Base-by-base conservation (phyloP, 2,329 filamentous ascomycete species). In the Xylariaceae sp. region DNA sequence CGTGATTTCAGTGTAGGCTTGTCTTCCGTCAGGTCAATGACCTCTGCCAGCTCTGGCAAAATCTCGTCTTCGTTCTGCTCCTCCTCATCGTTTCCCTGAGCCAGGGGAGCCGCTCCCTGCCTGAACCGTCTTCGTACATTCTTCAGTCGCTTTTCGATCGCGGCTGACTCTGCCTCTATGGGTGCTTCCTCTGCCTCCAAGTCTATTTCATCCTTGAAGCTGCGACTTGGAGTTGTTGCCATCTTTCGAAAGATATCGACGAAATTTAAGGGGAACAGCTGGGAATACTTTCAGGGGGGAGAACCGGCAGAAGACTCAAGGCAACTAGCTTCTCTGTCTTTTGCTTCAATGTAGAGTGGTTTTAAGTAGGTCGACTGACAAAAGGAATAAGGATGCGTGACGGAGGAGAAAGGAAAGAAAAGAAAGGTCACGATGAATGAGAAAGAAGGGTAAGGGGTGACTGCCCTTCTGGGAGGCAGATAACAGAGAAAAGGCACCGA, bases 21-120 rank as follows among this genome's bases (percentile, higher is more conserved):
- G 9, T 60, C 54, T 7, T 34, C 51, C 4, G 68, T 70, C 18
- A 71, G 51, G 56, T 71, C 69, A 42, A 71, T 68, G 2, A 71
- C 53, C 11, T 67, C 61, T 17, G 58, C 59, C 10, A 71, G 59
- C 2, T 57, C 65, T 1, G 59, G 52, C 11, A 55, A n/a, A 4
- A 56, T n/a, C 15, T 61, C 50, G 1, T 53, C 23, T 50, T 63
- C 59, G 17, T 55, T 35, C 47, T 56, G 48, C 34, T 57, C 56
- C 11, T 59, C 54, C 3, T 58, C 52, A 47, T 51, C 47, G 34
- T 62, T 30, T 7, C 53, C 57, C 2, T n/a, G 6, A 15, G 4
- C 10, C 10, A 60, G 45, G n/a, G 39, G 23, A 2, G 48, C 10
- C 1, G 11, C 47, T 3, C 50, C 55, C 34, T 57, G 35, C 10